phyloP scores from a whole-genome alignment of 202 grass and related monocot genomes.

The Carex arenaria region DNA sequence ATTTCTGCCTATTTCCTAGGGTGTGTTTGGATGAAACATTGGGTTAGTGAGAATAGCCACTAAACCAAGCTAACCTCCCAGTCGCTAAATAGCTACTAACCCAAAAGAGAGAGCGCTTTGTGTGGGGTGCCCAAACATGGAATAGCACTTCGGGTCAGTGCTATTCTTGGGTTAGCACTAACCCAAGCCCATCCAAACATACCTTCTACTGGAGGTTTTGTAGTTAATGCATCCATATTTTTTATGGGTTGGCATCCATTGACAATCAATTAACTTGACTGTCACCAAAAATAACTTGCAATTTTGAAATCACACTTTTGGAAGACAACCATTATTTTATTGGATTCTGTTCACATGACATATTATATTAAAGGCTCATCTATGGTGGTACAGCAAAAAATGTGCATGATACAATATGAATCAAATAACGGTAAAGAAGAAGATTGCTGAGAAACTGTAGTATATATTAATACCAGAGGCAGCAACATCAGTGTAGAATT shows the following conservation, averaged over 20 bases:
- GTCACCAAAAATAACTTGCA: not conserved
- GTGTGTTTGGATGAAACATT: too few relatives aligned
- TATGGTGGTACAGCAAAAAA: not conserved
- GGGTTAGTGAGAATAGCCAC: too few relatives aligned
- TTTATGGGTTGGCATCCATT: not conserved
- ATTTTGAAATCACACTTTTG: not conserved
- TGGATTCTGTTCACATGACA: not conserved
- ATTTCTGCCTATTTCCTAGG: not conserved
- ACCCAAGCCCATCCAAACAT: too few relatives aligned
- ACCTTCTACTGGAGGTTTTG: not conserved
- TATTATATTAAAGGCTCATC: not conserved
- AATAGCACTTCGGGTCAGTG: too few relatives aligned
- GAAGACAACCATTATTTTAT: not conserved
- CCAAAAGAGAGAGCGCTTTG: too few relatives aligned
- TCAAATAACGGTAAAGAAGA: not conserved
- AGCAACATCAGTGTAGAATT: not conserved
- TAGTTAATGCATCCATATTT: not conserved
- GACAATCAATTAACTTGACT: not conserved
- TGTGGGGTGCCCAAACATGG: too few relatives aligned
- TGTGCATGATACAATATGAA: not conserved
- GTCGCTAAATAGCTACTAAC: too few relatives aligned
- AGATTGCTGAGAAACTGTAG: not conserved
- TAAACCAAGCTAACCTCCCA: too few relatives aligned
- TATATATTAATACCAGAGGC: not conserved
- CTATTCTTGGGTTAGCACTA: too few relatives aligned